phyloP scores from a whole-genome alignment of 2,329 filamentous ascomycete species.

The Neoascochyta sp. region DNA sequence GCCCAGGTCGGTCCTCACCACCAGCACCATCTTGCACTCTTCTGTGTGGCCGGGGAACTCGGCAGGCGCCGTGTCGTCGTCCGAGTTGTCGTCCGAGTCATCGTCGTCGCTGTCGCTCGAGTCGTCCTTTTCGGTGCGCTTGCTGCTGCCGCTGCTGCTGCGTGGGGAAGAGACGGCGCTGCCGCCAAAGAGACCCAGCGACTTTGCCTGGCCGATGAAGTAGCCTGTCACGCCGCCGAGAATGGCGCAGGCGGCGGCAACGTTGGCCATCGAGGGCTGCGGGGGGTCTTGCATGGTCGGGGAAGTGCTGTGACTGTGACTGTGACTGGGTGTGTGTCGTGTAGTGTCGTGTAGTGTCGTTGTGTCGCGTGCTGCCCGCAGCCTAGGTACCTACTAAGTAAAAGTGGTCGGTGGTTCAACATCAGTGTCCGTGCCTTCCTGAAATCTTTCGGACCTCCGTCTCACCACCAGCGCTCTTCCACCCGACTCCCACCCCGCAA shows the following conservation, averaged over 20 bases:
- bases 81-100: conserved; percentile 24
- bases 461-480: conserved; percentile 7
- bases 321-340: neutral
- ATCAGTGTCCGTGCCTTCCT: conserved; percentile 6
- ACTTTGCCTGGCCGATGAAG: conserved; percentile 61
- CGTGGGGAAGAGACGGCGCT: conserved; percentile 40
- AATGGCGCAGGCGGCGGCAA: conserved; percentile 70
- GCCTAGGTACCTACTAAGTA: conserved; percentile 1
- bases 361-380: neutral
- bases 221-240: conserved; percentile 74
- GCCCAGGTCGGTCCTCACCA: conserved; percentile 88
- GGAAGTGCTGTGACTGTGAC: neutral
- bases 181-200: conserved; percentile 67
- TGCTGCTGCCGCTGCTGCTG: conserved; percentile 11
- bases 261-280: conserved; percentile 53
- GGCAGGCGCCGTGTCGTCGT: conserved; percentile 34
- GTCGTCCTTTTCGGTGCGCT: conserved; percentile 26
- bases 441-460: conserved; percentile 30
- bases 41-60: conserved; percentile 56
- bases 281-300: conserved; percentile 35
- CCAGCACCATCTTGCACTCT: conserved; percentile 91
- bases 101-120: conserved; percentile 21
- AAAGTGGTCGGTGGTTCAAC: neutral
- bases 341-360: neutral
- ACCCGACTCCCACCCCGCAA: conserved; percentile 9